These are phyloP conservation scores for Salix dunnii DNA, from an alignment of 345 rosid genomes.

Conservation along the genomic window DNA sequence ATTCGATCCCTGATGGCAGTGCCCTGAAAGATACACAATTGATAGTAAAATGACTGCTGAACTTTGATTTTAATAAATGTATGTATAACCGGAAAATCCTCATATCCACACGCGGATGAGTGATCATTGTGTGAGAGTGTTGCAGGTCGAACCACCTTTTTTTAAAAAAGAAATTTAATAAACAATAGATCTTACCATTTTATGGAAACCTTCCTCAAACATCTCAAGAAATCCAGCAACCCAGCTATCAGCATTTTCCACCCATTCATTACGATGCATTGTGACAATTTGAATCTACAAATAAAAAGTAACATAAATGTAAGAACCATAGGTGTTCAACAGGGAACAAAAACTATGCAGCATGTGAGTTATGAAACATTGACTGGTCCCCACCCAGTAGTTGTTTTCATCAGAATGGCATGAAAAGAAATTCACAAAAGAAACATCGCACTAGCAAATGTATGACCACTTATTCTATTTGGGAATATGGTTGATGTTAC, in stretches of 20 bases:
- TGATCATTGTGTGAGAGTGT: neutral
- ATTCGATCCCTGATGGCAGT: slow-evolving; percentile 80
- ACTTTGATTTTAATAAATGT: neutral
- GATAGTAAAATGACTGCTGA: neutral
- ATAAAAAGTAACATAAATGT: neutral
- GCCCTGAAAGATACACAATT: slow-evolving; percentile 42
- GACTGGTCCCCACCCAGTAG: neutral
- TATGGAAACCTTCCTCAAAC: slow-evolving; percentile 98
- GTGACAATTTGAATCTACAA: slow-evolving; percentile 67
- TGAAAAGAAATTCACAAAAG: neutral
- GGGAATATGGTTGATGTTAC: no score
- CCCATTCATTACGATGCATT: slow-evolving; percentile 85
- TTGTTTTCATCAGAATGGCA: neutral
- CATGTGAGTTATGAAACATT: neutral
- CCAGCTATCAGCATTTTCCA: slow-evolving; percentile 96
- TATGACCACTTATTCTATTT: neutral
- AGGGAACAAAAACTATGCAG: neutral
- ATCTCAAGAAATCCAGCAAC: slow-evolving; percentile 98
- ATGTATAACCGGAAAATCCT: neutral
- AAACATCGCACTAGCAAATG: neutral
- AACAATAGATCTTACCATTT: slow-evolving; percentile 56
- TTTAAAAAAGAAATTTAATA: neutral
- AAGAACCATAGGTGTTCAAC: neutral
- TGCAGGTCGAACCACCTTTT: no score
- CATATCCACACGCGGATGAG: neutral